Base-by-base conservation (phyloP, 257 asterid genomes). In the Salvia splendens region DNA sequence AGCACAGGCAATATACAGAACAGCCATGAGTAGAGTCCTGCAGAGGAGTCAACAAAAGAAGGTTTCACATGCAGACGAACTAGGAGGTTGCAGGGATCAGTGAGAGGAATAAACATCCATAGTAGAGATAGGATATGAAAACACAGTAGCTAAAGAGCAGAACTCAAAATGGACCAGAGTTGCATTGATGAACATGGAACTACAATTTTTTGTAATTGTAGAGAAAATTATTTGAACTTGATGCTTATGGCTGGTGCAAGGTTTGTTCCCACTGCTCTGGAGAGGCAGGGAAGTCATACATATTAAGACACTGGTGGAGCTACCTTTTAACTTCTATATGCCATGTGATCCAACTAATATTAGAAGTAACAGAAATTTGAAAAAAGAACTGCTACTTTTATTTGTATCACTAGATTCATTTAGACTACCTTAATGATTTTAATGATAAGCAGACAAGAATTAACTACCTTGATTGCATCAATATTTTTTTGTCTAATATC, bases 401-500 rank as follows among this genome's bases (percentile, higher is more conserved):
- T 49, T 69, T 35, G 57, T 38, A 38, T 46, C 53, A 49, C 24
- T 40, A 48, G 20, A 48, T 56, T 70, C 46, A 55, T 30, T 54
- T 20, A 15, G 52, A 33, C 46, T 51, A 66, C 65, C 67, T 41
- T 54, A 72, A 71, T 16, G 65, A 69, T 24, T 59, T 48, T 32
- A 42, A 59, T 41, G 55, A 72, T 55, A 41, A 58, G 75, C 14
- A 62, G 67, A 49, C 59, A 59, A 42, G 60, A 57, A 77, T 48
- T 62, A 71, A 77, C 75, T 57, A 91, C 99, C 99, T 91, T 94
- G 85, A 94, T 94, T 62, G 96, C 99, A 33, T 91, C 95, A 61
- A 94, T 91, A 80, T 94, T 94, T 74, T 87, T 91, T 81, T 84
- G 92, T 80, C 84, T 88, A 55, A 94, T 94, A 81, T 94, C 99